Evolutionary conservation across 2,329 filamentous ascomycete species (phyloP).

Genomic region (Decorospora gaudefroyi): DNA sequence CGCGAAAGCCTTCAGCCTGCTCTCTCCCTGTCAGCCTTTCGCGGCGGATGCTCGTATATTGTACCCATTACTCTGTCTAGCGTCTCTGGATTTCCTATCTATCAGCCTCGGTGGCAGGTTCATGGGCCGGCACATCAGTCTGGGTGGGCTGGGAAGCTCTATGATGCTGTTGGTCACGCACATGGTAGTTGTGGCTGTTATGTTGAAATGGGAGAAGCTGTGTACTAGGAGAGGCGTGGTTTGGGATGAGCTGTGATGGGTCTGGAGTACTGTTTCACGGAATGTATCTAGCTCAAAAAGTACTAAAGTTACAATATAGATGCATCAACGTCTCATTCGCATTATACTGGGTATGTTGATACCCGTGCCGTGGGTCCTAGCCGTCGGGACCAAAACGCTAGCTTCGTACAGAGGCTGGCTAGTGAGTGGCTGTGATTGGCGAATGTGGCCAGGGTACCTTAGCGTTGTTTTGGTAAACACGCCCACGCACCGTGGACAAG

Average conservation of each 20-base stretch:
- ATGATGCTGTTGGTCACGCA: slow-evolving; percentile 54
- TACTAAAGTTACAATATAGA: too few relatives aligned
- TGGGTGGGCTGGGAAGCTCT: slow-evolving; percentile 49
- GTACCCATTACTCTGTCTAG: slow-evolving; percentile 70
- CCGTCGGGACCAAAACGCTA: too few relatives aligned
- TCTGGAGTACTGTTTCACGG: not conserved
- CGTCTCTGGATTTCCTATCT: slow-evolving; percentile 63
- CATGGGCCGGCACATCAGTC: slow-evolving; percentile 22
- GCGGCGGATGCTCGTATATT: slow-evolving; percentile 67
- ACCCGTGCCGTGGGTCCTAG: too few relatives aligned
- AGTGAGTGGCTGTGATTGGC: slow-evolving; percentile 19
- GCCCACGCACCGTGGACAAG: slow-evolving; percentile 26
- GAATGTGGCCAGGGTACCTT: slow-evolving; percentile 19
- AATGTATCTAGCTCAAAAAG: too few relatives aligned
- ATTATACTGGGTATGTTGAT: too few relatives aligned
- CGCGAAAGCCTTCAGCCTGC: slow-evolving; percentile 68
- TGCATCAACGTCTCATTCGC: too few relatives aligned
- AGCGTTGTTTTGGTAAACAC: slow-evolving; percentile 29
- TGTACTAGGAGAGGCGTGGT: slow-evolving; percentile 39
- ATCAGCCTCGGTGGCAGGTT: slow-evolving; percentile 27
- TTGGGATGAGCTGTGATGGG: slow-evolving; percentile 22
- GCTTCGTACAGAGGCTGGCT: slow-evolving; percentile 5
- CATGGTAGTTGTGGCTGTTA: slow-evolving; percentile 50
- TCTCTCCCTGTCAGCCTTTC: slow-evolving; percentile 72
- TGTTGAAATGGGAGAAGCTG: slow-evolving; percentile 36